These are phyloP conservation scores for Psilocybe mexicana DNA, from an alignment of 1,284 basidiomycete genomes.

Conservation along the genomic window DNA sequence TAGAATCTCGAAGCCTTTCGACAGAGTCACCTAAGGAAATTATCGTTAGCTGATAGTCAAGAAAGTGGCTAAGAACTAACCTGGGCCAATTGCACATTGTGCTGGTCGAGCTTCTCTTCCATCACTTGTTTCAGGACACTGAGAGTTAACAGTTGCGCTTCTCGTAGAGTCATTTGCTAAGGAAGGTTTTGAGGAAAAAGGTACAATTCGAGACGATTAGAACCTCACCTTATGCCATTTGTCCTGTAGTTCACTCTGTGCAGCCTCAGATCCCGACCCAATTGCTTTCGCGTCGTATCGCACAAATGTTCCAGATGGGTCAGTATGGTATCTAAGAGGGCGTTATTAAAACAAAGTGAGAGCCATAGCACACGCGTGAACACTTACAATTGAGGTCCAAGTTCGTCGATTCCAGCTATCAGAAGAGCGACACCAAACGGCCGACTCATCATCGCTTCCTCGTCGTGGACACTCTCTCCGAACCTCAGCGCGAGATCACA, in stretches of 20 bases:
- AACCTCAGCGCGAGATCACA: conserved; percentile 97
- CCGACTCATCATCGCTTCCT: conserved; percentile 98
- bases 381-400: conserved; percentile 89
- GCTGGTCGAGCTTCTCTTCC: conserved; percentile 98
- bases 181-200: conserved; percentile 4
- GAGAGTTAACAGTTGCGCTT: conserved; percentile 87
- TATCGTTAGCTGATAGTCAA: neutral
- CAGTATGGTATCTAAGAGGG: conserved; percentile 84
- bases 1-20: conserved; percentile 83
- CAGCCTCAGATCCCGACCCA: conserved; percentile 96
- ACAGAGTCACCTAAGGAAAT: conserved; percentile 64
- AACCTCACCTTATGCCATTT: conserved; percentile 89
- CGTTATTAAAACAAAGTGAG: conserved; percentile 3
- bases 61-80: conserved; percentile 40
- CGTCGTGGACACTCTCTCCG: conserved; percentile 98
- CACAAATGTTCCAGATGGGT: conserved; percentile 98
- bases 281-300: conserved; percentile 99
- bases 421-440: conserved; percentile 98
- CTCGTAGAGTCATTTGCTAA: conserved; percentile 90
- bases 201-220: neutral
- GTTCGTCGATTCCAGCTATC: conserved; percentile 96
- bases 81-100: conserved; percentile 97
- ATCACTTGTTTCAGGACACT: conserved; percentile 98
- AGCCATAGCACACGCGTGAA: neutral
- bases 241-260: conserved; percentile 96